Conservation (phyloP, 1,284 basidiomycete species). For the Cutaneotrichosporon dermatis region DNA sequence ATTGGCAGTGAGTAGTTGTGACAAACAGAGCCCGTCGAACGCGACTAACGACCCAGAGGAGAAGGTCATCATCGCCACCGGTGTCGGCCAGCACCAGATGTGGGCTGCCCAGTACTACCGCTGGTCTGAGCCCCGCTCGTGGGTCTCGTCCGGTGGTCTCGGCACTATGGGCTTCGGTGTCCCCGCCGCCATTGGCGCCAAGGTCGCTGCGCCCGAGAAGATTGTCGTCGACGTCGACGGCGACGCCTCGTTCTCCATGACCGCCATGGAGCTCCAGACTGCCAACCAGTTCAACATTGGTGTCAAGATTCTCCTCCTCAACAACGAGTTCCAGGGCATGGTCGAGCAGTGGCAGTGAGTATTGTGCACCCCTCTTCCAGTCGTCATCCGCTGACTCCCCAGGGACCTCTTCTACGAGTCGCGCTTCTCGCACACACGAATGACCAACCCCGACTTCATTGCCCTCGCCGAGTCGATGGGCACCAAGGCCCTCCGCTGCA, state of each 20-base stretch:
- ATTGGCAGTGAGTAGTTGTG: constrained; percentile 47
- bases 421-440: constrained; percentile 88
- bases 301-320: constrained; percentile 61
- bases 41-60: constrained; percentile 58
- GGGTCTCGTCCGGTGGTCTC: constrained; percentile 95
- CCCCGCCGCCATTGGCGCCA: constrained; percentile 89
- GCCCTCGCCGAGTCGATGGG: constrained; percentile 84
- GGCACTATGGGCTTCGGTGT: constrained; percentile 98
- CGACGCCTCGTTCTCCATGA: constrained; percentile 98
- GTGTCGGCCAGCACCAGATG: constrained; percentile 99
- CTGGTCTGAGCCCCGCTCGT: constrained; percentile 79
- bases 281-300: constrained; percentile 88
- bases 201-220: constrained; percentile 91
- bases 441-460: constrained; percentile 93
- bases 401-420: constrained; percentile 70
- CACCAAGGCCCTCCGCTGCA: constrained; percentile 80
- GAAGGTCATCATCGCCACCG: constrained; percentile 82
- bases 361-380: constrained; percentile 71
- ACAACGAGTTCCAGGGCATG: constrained; percentile 98
- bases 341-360: constrained; percentile 95
- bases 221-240: constrained; percentile 95
- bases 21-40: too few relatives aligned
- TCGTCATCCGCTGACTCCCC: neutral
- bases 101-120: constrained; percentile 95
- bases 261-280: constrained; percentile 96